Conservation (phyloP, 2,329 filamentous ascomycete genomes). For the Purpureocillium lavendulum region DNA sequence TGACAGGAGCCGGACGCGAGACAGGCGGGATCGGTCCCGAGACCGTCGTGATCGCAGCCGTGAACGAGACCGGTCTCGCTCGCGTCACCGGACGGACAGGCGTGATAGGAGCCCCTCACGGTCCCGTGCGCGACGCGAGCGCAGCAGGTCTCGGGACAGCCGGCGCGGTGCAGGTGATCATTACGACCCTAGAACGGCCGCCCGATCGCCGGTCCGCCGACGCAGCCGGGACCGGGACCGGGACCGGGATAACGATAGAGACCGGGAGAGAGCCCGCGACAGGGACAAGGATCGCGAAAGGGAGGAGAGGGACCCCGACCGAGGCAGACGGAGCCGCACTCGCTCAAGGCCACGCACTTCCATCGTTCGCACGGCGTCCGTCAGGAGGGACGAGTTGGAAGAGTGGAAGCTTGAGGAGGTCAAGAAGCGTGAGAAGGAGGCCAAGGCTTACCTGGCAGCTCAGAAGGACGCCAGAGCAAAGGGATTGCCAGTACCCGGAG, state of each 20-base stretch:
- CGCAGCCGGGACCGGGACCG: slow-evolving; percentile 18
- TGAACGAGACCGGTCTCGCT: slow-evolving; percentile 11
- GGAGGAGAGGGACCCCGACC: slow-evolving; percentile 13
- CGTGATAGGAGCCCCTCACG: slow-evolving; percentile 9
- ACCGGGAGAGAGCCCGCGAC: slow-evolving; percentile 14
- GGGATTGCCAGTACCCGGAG: slow-evolving; percentile 47
- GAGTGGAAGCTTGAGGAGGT: slow-evolving; percentile 54
- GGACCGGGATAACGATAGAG: slow-evolving; percentile 13
- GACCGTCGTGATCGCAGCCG: slow-evolving; percentile 13
- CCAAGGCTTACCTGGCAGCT: slow-evolving; percentile 54
- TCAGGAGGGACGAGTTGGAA: slow-evolving; percentile 39
- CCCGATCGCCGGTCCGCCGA: slow-evolving; percentile 14
- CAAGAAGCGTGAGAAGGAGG: slow-evolving; percentile 53
- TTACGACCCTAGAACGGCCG: slow-evolving; percentile 11
- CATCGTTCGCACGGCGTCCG: slow-evolving; percentile 26
- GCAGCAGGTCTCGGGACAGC: slow-evolving; percentile 14
- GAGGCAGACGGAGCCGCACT: slow-evolving; percentile 34
- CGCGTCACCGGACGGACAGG: background rate
- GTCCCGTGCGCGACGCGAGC: slow-evolving; percentile 4
- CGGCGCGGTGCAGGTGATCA: slow-evolving; percentile 11
- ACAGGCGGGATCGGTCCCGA: slow-evolving; percentile 1
- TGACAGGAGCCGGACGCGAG: slow-evolving; percentile 14
- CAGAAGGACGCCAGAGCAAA: slow-evolving; percentile 53
- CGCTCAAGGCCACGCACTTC: slow-evolving; percentile 30
- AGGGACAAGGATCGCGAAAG: slow-evolving; percentile 14